phyloP scores from a whole-genome alignment of 768 basidiomycete species.

The Russula sp. region DNA sequence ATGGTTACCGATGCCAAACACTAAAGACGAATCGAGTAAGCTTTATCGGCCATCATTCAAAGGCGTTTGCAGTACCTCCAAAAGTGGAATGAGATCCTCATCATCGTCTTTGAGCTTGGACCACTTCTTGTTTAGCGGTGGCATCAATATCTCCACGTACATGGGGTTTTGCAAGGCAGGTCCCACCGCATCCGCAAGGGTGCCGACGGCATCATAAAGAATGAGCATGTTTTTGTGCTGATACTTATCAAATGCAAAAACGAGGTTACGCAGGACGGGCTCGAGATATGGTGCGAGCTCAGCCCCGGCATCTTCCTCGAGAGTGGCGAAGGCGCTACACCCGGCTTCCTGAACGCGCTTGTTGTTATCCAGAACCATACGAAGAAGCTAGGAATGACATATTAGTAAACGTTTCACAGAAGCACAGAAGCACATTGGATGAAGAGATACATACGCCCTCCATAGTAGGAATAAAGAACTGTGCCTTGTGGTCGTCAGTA shows the following conservation, averaged over 20 bases:
- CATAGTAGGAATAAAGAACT: slow-evolving; percentile 95
- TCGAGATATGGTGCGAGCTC: slow-evolving; percentile 92
- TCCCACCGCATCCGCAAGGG: slow-evolving; percentile 94
- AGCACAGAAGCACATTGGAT: slow-evolving; percentile 27
- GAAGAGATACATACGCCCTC: slow-evolving; percentile 64
- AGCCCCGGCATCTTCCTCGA: slow-evolving; percentile 93
- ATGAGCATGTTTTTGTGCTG: slow-evolving; percentile 99
- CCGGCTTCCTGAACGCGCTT: slow-evolving; percentile 99
- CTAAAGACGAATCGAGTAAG: slow-evolving; percentile 36
- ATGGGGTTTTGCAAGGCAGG: slow-evolving; percentile 75
- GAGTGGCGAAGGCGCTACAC: slow-evolving; percentile 96
- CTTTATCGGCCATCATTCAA: background rate
- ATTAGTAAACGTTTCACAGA: slow-evolving; percentile 17
- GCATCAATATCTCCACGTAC: slow-evolving; percentile 95
- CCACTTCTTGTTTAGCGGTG: slow-evolving; percentile 88
- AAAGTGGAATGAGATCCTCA: slow-evolving; percentile 85
- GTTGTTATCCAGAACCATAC: slow-evolving; percentile 97
- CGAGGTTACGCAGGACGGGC: slow-evolving; percentile 89
- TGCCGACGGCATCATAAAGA: slow-evolving; percentile 97
- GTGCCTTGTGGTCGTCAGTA: slow-evolving; percentile 81
- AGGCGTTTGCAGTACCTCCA: slow-evolving; percentile 61
- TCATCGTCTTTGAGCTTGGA: slow-evolving; percentile 86
- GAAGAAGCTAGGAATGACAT: slow-evolving; percentile 62
- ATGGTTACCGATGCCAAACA: slow-evolving; percentile 97
- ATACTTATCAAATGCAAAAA: slow-evolving; percentile 95